phyloP scores from a whole-genome alignment of 495 filamentous ascomycete species.

The Penicillium pancosmium region DNA sequence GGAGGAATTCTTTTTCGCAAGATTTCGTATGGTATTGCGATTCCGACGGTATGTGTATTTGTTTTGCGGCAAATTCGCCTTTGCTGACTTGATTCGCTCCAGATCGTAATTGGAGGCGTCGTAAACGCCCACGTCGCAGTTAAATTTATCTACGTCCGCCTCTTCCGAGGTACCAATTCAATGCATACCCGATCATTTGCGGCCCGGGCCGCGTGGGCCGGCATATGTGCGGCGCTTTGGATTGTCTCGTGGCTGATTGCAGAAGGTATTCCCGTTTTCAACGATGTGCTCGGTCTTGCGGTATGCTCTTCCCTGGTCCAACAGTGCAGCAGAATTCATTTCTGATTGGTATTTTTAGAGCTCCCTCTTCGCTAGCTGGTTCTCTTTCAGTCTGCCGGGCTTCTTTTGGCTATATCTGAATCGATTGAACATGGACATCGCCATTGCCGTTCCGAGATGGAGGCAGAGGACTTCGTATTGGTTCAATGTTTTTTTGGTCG shows the following conservation, averaged over 20 bases:
- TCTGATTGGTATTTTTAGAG: conserved; percentile 19
- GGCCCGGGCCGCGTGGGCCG: conserved; percentile 48
- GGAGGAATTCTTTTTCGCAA: conserved; percentile 59
- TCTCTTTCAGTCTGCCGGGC: conserved; percentile 33
- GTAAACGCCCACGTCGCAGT: conserved; percentile 60
- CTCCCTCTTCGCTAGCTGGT: conserved; percentile 31
- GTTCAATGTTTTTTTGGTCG: conserved; percentile 27
- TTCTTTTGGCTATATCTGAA: conserved; percentile 42
- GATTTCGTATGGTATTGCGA: conserved; percentile 69
- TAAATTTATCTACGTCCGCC: conserved; percentile 62
- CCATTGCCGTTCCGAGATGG: conserved; percentile 4
- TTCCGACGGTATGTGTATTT: conserved; percentile 54
- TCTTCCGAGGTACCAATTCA: conserved; percentile 47
- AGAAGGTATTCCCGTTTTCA: conserved; percentile 67
- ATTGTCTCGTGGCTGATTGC: conserved; percentile 65
- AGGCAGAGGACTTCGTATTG: conserved; percentile 26
- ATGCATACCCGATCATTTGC: conserved; percentile 55
- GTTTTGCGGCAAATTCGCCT: conserved; percentile 5
- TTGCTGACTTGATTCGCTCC: not conserved
- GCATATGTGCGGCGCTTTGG: conserved; percentile 55
- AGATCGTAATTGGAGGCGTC: conserved; percentile 54
- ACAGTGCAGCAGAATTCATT: not conserved
- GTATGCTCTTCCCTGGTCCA: conserved; percentile 14
- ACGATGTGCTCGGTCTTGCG: conserved; percentile 54
- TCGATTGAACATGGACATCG: not conserved